Evolutionary conservation across 192 early-diverging fungal genomes (phyloP).

Genomic region (Obelidium mucronatum): DNA sequence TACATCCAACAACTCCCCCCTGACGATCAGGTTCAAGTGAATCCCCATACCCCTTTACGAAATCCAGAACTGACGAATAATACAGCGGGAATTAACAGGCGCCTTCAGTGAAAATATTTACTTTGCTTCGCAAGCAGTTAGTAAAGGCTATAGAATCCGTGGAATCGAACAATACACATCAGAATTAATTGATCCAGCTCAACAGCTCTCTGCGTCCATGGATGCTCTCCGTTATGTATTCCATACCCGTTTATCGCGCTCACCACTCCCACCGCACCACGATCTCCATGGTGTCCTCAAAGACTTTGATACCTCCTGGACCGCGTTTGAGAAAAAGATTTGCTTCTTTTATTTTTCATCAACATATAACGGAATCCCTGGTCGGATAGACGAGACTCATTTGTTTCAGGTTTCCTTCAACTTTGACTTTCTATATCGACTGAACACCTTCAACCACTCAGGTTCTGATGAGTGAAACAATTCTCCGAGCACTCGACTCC

Average conservation of each 20-base stretch:
- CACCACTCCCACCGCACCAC: slow-evolving; percentile 37
- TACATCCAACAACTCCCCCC: slow-evolving; percentile 67
- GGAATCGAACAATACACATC: slow-evolving; percentile 67
- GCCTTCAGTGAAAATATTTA: slow-evolving; percentile 76
- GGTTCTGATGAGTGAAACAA: slow-evolving; percentile 69
- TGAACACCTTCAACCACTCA: slow-evolving; percentile 32
- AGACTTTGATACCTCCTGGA: slow-evolving; percentile 74
- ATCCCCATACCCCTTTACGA: background rate
- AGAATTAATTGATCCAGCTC: slow-evolving; percentile 56
- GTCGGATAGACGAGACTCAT: slow-evolving; percentile 48
- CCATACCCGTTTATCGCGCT: slow-evolving; percentile 14
- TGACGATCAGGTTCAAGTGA: slow-evolving; percentile 57
- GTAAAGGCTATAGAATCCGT: slow-evolving; percentile 70
- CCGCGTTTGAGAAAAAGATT: slow-evolving; percentile 71
- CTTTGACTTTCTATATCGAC: background rate
- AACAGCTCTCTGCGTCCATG: slow-evolving; percentile 61
- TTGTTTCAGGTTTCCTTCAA: slow-evolving; percentile 57
- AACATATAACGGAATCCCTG: slow-evolving; percentile 50
- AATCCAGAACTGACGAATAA: background rate
- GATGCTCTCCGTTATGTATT: slow-evolving; percentile 64
- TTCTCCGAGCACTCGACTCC: slow-evolving; percentile 52
- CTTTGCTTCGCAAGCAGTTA: slow-evolving; percentile 74
- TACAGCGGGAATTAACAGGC: slow-evolving; percentile 68
- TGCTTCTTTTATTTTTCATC: slow-evolving; percentile 76
- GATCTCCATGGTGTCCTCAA: slow-evolving; percentile 62